A percentile compares a stretch with the other conserved stretches of the same genome.
phyloP scores from a whole-genome alignment of 805 yeast genomes.

The Ogataea neopini region DNA sequence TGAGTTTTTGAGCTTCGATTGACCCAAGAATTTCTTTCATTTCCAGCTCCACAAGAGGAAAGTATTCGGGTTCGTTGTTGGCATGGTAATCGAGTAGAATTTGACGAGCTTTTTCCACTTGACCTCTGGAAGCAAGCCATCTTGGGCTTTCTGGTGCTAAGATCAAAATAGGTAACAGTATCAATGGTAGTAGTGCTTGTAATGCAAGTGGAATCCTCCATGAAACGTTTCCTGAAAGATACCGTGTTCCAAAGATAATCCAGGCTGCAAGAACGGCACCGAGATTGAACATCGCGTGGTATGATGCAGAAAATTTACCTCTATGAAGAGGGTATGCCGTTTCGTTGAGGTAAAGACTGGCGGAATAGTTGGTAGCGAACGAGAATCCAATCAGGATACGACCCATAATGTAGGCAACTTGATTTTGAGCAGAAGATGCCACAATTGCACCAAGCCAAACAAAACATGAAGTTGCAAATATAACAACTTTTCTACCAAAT shows the following conservation, averaged over 20 bases:
- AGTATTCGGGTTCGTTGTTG: slow-evolving; percentile 26
- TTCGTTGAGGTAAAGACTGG: slow-evolving; percentile 28
- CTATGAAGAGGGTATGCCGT: slow-evolving; percentile 39
- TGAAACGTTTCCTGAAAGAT: slow-evolving; percentile 25
- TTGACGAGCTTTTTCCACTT: slow-evolving; percentile 34
- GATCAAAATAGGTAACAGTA: slow-evolving; percentile 33
- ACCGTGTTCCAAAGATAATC: slow-evolving; percentile 43
- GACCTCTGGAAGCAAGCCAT: slow-evolving; percentile 35
- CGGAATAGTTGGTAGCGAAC: slow-evolving; percentile 19
- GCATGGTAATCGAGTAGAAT: slow-evolving; percentile 31
- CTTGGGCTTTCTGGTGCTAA: slow-evolving; percentile 43
- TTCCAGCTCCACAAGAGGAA: slow-evolving; percentile 38
- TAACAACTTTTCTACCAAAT: slow-evolving; percentile 17
- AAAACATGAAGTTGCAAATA: slow-evolving; percentile 17
- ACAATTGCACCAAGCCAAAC: slow-evolving; percentile 20
- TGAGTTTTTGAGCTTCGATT: slow-evolving; percentile 34
- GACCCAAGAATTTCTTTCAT: slow-evolving; percentile 39
- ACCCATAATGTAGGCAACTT: slow-evolving; percentile 16
- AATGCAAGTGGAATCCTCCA: slow-evolving; percentile 45
- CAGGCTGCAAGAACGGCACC: slow-evolving; percentile 45
- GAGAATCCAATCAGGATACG: slow-evolving; percentile 22
- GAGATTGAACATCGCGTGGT: slow-evolving; percentile 43
- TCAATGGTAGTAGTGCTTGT: slow-evolving; percentile 39
- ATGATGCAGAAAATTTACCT: slow-evolving; percentile 34
- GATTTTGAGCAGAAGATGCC: slow-evolving; percentile 18